phyloP scores from a whole-genome alignment of 148 eudicot genomes.

The Diospyros lotus region DNA sequence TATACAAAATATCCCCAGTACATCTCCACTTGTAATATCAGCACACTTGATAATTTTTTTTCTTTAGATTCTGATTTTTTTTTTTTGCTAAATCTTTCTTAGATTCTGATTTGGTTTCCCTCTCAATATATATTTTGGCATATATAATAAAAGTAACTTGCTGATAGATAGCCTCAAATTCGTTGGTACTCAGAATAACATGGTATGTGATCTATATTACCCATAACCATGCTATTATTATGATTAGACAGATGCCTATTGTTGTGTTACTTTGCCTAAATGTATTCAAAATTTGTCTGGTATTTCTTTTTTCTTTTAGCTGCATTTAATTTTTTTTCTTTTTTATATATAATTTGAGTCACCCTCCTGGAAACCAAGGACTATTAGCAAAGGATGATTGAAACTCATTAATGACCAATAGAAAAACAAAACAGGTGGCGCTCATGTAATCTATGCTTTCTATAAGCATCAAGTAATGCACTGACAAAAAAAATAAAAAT shows the following conservation, averaged over 20 bases:
- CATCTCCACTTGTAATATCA: no score
- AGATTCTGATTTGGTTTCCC: background rate
- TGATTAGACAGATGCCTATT: background rate
- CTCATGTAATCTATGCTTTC: background rate
- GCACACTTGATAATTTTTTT: no score
- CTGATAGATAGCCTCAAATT: background rate
- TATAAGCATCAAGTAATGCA: background rate
- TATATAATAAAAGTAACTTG: background rate
- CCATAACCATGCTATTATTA: background rate
- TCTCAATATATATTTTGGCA: background rate
- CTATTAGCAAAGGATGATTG: background rate
- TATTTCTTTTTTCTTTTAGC: background rate
- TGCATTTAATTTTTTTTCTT: background rate
- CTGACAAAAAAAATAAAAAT: slow-evolving; percentile 11
- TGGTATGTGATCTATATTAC: background rate
- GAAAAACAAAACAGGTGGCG: background rate
- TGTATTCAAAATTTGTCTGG: background rate
- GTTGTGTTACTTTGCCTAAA: background rate
- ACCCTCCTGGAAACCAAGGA: background rate
- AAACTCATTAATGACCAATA: background rate
- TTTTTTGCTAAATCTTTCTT: background rate
- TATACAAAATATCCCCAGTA: no score
- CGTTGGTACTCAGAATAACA: background rate
- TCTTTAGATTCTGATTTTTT: no score
- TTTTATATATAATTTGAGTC: background rate